phyloP scores from a whole-genome alignment of 140 eudicot genomes.

The Senecio squalidus region DNA sequence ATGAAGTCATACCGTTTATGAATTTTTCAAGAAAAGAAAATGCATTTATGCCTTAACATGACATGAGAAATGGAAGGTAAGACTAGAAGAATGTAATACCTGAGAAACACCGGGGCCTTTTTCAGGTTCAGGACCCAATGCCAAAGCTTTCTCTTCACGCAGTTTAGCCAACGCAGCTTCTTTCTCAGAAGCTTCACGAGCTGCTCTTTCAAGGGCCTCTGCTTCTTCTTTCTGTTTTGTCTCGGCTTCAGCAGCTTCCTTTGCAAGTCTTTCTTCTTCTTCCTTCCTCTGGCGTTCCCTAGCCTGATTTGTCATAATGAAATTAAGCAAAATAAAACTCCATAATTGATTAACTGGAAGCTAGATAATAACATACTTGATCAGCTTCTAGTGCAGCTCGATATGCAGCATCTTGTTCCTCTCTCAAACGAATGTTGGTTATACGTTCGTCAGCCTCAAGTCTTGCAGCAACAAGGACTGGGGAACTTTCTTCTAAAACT shows the following conservation, averaged over 20 bases:
- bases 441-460: constrained; percentile 94
- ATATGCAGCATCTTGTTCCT: constrained; percentile 99
- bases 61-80: too few species aligned
- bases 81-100: constrained; percentile 30
- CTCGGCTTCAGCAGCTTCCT: constrained; percentile 64
- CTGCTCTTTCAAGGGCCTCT: too few species aligned
- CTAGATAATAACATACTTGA: constrained; percentile 18
- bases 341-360: neutral
- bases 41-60: too few species aligned
- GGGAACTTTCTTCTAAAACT: constrained; percentile 90
- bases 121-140: constrained; percentile 83
- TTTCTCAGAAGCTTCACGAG: too few species aligned
- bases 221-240: too few species aligned
- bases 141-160: constrained; percentile 60
- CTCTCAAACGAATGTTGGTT: constrained; percentile 75
- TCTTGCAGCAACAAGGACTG: constrained; percentile 87
- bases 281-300: too few species aligned
- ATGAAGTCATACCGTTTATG: too few species aligned
- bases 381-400: constrained; percentile 99
- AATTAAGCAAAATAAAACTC: too few species aligned
- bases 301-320: neutral
- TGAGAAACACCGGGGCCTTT: constrained; percentile 86
- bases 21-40: too few species aligned
- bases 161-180: too few species aligned
- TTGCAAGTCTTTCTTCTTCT: constrained; percentile 26